A percentile compares a stretch with the other conserved stretches of the same genome.
Conservation (phyloP, 371 early-diverging fungal species). For the Mortierella sp. region DNA sequence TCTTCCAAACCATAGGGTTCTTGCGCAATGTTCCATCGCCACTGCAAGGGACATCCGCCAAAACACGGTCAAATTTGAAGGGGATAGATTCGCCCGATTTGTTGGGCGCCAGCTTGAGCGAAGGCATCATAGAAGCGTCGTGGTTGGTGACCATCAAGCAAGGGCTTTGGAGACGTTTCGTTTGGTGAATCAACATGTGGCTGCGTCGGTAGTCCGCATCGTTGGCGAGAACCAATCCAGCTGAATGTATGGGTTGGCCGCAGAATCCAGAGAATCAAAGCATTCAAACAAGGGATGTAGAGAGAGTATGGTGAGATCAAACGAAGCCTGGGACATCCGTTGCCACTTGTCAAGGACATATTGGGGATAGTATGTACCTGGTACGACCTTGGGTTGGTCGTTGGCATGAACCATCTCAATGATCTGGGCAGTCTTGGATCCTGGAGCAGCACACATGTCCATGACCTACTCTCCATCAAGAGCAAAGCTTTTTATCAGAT, state of each 20-base stretch:
- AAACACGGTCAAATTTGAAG: constrained; percentile 93
- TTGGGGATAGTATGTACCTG: constrained; percentile 67
- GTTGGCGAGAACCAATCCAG: constrained; percentile 97
- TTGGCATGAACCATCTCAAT: constrained; percentile 90
- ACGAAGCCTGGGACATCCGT: background rate
- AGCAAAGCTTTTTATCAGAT: too few species aligned
- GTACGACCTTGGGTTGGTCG: constrained; percentile 67
- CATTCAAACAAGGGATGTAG: too few species aligned
- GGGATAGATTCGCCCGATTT: constrained; percentile 38
- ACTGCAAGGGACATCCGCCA: constrained; percentile 99
- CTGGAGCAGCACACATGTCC: constrained; percentile 95
- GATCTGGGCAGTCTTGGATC: constrained; percentile 92
- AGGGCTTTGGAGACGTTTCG: constrained; percentile 91
- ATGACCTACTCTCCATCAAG: too few species aligned
- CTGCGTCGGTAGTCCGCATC: constrained; percentile 93
- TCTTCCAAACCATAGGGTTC: constrained; percentile 91
- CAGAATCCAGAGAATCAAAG: too few species aligned
- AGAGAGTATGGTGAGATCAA: background rate
- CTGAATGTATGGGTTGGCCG: constrained; percentile 32
- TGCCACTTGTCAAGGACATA: background rate
- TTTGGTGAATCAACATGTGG: constrained; percentile 96
- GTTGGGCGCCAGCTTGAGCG: constrained; percentile 51
- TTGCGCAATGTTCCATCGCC: constrained; percentile 99
- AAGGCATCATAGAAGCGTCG: constrained; percentile 94
- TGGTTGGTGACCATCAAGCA: constrained; percentile 96